Evolutionary conservation across 2,329 filamentous ascomycete genomes (phyloP), one percentile per base, ranked within the genome.

Genomic region (Rugonectria rugulosa): DNA sequence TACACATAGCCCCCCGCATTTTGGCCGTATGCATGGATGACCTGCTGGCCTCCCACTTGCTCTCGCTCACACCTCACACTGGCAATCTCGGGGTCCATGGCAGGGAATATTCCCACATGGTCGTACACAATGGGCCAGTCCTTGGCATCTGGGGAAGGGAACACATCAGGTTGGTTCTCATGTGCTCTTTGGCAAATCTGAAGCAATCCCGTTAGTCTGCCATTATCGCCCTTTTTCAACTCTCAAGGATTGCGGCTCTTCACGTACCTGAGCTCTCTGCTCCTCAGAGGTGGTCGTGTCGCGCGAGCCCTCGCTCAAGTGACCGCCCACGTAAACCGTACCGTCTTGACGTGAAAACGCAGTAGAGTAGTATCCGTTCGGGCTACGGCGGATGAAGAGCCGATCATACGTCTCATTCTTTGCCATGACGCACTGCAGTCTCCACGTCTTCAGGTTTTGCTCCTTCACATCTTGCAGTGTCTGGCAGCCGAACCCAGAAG

Each of bases 1-100:
- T 56, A 55, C 5, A 63, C 60, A 21, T 66, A 66, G 2, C 62
- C 61, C 5, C 63, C 59, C n/a, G 59, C 59, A 4, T 57, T 59
- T 2, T 57, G 56, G 2, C 63, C 63, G 20, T 65, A 65, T 1
- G 57, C 57, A 10, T 65, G 61, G 6, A 65, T 47, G 0, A 65
- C 56, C 2, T 46, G 48, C 24, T 63, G 62, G 0, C 43, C 52
- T 3, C 37, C 53, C 17, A 65, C 12, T 2, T 42, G 21, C 34
- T 62, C 61, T 38, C 40, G 57, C 29, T 63, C 62, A 1, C 47
- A 37, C 29, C 63, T 31, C 12, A 65, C 54, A 3, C 54, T 42
- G 0, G 37, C 44, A 3, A 56, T 12, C n/a, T 53, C 11, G 9
- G 12, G 11, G n/a, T 48, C 37, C 44, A 48, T 43, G 17, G 53